Base-by-base conservation (phyloP, 129 eudicot species). In the Smallanthus sonchifolius region DNA sequence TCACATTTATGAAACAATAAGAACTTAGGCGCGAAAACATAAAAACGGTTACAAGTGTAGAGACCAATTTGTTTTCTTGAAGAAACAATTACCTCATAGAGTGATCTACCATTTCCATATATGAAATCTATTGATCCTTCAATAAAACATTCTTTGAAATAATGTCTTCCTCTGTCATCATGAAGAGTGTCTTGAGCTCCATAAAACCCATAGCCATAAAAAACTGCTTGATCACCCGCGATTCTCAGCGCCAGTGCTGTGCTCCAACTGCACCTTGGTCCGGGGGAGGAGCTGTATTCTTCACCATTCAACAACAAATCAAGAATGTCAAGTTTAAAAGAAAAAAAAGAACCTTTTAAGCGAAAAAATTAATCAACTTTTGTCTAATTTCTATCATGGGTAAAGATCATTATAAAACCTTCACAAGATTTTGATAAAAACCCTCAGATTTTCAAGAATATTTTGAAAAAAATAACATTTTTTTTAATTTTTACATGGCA, bases 121-220 rank as follows among this genome's bases (percentile, higher is more conserved):
- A 92, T 80, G 74, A 92, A 89, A 77, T 92, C 98, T 52, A 85
- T 92, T 14, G 98, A 83, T 55, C 98, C 98, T 69, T 92, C 88
- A 71, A 92, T 92, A 79, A 80, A 92, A 57, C 98, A 92, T 15
- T 89, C 85, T 79, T 89, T 92, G 74, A 89, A 92, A 66, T 82
- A 92, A 82, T 92, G 96, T 43, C 92, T 87, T 49, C 98, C 98
- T 48, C 55, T 54, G 69, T 89, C 98, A 73, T 89, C 96, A 73
- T 82, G 81, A 19, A 92, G 88, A 2, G 98, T 92, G 61, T 92
- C 96, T 65, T 89, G 95, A 42, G 87, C 86, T 76, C 98, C 96
- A 70, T 87, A 89, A 49, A 92, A 89, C 57, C 98, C 98, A 67
- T 96, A 89, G 3, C 91, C 87, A 42, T 89, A 92, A 59, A 92